Conservation (phyloP, 2,329 filamentous ascomycete species). For the Paracoccidioides brasiliensis region DNA sequence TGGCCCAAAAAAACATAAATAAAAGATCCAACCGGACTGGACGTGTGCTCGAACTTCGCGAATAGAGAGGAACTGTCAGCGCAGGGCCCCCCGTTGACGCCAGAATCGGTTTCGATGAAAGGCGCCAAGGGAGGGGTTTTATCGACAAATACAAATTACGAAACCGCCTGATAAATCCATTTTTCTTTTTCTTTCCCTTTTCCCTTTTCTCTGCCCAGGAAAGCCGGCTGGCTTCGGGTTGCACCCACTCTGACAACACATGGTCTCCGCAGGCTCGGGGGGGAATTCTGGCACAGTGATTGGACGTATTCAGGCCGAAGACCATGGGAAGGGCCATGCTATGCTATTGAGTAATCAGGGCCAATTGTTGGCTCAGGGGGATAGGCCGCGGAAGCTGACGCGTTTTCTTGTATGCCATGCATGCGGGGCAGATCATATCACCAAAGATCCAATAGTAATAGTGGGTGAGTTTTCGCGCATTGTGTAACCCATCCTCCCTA, state of each 20-base stretch:
- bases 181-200: not conserved
- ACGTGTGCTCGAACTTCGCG: not conserved
- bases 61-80: not conserved
- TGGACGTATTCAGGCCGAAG: not conserved
- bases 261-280: not conserved
- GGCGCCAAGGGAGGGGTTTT: not conserved
- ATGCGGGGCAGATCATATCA: not conserved
- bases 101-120: not conserved
- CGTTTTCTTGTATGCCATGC: not conserved
- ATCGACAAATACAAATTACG: not conserved
- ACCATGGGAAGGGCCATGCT: not conserved
- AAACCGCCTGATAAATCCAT: not conserved
- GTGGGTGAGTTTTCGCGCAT: not conserved
- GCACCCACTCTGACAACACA: not conserved
- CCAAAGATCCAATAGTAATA: not conserved
- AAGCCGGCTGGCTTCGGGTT: not conserved
- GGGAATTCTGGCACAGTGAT: not conserved
- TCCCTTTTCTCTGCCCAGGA: too few relatives aligned
- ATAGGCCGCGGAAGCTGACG: not conserved
- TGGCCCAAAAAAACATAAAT: too few relatives aligned
- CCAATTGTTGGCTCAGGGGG: not conserved
- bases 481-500: not conserved
- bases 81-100: not conserved
- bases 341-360: not conserved
- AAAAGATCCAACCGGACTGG: not conserved